A percentile compares a stretch with the other conserved stretches of the same genome.
phyloP scores from a whole-genome alignment of 2,329 filamentous ascomycete species.

The Aureobasidium sp. region DNA sequence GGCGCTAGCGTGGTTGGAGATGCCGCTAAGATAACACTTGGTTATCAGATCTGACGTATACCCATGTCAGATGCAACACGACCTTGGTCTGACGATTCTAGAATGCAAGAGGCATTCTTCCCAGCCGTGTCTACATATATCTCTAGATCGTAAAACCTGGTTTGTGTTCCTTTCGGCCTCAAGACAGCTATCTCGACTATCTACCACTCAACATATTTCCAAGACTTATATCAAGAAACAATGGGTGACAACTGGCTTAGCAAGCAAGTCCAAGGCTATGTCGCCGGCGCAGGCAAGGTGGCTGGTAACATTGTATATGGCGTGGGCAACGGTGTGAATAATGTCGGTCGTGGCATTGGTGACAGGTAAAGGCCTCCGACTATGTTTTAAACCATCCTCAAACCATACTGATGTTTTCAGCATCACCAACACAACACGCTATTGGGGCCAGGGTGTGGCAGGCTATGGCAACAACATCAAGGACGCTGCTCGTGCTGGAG shows the following conservation, averaged over 20 bases:
- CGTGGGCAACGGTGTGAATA: constrained; percentile 42
- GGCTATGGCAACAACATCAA: constrained; percentile 47
- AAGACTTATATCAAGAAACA: neutral
- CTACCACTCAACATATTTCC: neutral
- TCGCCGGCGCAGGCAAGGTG: constrained; percentile 39
- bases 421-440: constrained; percentile 38
- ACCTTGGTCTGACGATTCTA: constrained; percentile 11
- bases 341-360: constrained; percentile 39
- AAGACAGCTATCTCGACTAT: neutral
- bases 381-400: neutral
- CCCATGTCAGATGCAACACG: neutral
- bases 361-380: constrained; percentile 26
- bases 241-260: constrained; percentile 40
- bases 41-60: neutral
- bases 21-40: neutral
- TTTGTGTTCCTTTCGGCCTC: neutral
- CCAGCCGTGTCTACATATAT: constrained; percentile 2
- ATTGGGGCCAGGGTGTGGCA: constrained; percentile 43
- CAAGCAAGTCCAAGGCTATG: constrained; percentile 36
- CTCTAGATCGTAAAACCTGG: neutral
- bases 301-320: constrained; percentile 37
- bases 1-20: neutral
- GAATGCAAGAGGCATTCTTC: neutral
- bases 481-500: constrained; percentile 39
- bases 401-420: constrained; percentile 22